Evolutionary conservation across 306 rosid genomes (phyloP), one percentile per base, ranked within the genome.

Genomic region (Datisca glomerata): DNA sequence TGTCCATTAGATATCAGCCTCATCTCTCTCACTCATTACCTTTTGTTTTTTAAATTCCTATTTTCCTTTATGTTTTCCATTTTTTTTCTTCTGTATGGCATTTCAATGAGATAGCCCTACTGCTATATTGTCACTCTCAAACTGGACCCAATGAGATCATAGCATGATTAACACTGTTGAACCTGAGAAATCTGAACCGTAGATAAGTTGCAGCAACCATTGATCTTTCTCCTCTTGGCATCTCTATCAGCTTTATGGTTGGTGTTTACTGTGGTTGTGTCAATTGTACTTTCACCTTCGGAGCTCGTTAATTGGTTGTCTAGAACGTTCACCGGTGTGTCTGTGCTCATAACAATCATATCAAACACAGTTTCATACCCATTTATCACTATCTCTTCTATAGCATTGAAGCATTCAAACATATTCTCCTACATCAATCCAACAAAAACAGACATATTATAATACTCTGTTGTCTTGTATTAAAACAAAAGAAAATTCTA

Each of bases 291-390:
- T 49, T 65, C 93, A 76, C 85, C 82, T 29, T 79, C 94, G 18
- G 75, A 65, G 71, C 94, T 74, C 24, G 78, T 64, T 63, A 79
- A 83, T 41, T 63, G 70, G 28, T 69, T 81, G 59, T 89, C 97
- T 22, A 89, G 66, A 46, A 89, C 97, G 70, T 79, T 83, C 24
- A 55, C 73, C 29, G 91, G 65, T 18, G 97, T 83, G 23, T 47
- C 72, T 6, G 82, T 64, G 59, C 93, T 79, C 32, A 76, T 57
- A 53, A 60, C 67, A n/a, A n/a, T n/a, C 45, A 20, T 59, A 24
- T 61, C 83, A 13, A 65, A 45, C 35, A 57, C 62, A 9, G 73
- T 60, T 42, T 76, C 81, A 53, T 74, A 71, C 47, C 67, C 94
- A 38, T 72, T 77, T 24, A 59, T 64, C 18, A 50, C 65, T 21